Percentiles rank a stretch among this genome's conserved stretches.
Conservation (phyloP, 2,329 filamentous ascomycete species). For the Cladophialophora yegresii region DNA sequence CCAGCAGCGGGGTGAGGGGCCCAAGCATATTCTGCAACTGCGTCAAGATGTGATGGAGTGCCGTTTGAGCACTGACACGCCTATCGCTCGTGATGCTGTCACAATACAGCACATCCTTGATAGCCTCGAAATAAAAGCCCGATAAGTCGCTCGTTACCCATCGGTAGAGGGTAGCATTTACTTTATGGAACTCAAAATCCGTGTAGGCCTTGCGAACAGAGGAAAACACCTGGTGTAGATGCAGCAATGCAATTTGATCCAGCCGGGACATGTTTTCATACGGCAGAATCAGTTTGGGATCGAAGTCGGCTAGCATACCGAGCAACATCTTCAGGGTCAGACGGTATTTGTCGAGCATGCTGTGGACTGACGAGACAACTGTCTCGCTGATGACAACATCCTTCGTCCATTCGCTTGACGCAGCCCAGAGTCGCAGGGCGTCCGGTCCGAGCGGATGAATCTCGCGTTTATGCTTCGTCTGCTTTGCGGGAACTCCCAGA, state of each 20-base stretch:
- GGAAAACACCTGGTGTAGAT: constrained; percentile 66
- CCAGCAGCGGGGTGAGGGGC: constrained; percentile 77
- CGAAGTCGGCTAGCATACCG: constrained; percentile 66
- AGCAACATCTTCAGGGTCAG: constrained; percentile 88
- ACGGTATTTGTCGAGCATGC: constrained; percentile 79
- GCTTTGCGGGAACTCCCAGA: constrained; percentile 56
- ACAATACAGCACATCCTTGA: constrained; percentile 91
- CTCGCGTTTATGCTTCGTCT: constrained; percentile 57
- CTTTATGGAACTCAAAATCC: constrained; percentile 81
- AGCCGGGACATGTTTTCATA: constrained; percentile 49
- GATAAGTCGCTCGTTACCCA: constrained; percentile 84
- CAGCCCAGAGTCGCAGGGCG: constrained; percentile 85
- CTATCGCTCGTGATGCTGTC: constrained; percentile 67
- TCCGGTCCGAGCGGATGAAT: constrained; percentile 70
- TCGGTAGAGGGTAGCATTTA: constrained; percentile 69
- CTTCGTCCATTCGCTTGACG: constrained; percentile 84
- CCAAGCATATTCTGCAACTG: constrained; percentile 76
- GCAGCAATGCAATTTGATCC: constrained; percentile 75
- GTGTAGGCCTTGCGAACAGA: constrained; percentile 67
- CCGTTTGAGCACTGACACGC: constrained; percentile 58
- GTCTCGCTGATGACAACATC: constrained; percentile 81
- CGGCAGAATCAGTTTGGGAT: constrained; percentile 44
- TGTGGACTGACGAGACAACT: constrained; percentile 75
- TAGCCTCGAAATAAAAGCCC: constrained; percentile 87
- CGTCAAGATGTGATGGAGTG: constrained; percentile 64